These are phyloP conservation scores for Linnemannia schmuckeri DNA, from an alignment of 192 early-diverging fungal species.

Conservation along the genomic window DNA sequence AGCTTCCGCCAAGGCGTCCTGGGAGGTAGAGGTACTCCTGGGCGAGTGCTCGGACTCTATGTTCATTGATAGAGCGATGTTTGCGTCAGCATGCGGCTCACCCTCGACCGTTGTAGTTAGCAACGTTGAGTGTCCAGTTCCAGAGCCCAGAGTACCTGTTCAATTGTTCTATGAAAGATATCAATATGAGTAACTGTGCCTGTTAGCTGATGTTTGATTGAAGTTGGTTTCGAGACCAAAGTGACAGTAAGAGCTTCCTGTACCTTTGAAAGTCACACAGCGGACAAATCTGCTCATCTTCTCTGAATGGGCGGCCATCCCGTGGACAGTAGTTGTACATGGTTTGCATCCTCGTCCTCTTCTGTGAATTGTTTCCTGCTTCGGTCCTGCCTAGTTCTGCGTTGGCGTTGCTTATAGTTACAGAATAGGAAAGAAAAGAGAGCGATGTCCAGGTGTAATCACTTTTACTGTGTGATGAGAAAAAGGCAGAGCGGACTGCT, in stretches of 20 bases:
- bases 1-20: conserved; percentile 79
- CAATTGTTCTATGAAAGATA: conserved; percentile 17
- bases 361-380: not conserved
- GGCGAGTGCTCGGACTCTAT: conserved; percentile 14
- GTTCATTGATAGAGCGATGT: not conserved
- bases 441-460: too few species aligned
- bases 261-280: conserved; percentile 54
- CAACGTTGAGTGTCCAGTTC: not conserved
- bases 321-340: conserved; percentile 53
- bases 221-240: too few species aligned
- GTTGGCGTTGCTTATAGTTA: too few species aligned
- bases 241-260: not conserved
- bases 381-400: not conserved
- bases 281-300: conserved; percentile 49
- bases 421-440: too few species aligned
- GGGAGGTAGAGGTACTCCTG: conserved; percentile 12
- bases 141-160: conserved; percentile 15
- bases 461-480: not conserved
- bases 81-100: not conserved
- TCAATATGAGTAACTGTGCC: not conserved
- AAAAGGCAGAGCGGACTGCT: not conserved
- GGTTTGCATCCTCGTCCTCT: conserved; percentile 23
- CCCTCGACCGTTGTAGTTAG: not conserved
- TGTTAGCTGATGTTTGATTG: not conserved
- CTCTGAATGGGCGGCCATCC: conserved; percentile 48